phyloP scores from a whole-genome alignment of 257 asterid genomes.

The Cinchona pubescens region DNA sequence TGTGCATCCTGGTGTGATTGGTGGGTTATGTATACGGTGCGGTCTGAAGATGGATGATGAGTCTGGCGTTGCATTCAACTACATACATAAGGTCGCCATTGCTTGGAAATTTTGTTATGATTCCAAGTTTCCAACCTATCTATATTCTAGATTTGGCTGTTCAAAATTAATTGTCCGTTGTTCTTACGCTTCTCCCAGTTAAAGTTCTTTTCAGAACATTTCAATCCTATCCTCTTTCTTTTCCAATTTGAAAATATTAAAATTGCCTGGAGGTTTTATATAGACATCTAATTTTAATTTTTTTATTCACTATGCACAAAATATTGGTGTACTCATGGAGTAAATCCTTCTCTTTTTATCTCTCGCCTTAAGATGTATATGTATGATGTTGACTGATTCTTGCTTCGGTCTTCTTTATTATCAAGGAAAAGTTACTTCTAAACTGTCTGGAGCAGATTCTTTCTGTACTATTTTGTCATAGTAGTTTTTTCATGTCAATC shows the following conservation, averaged over 20 bases:
- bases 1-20: constrained; percentile 74
- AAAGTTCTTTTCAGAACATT: neutral
- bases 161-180: neutral
- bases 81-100: constrained; percentile 72
- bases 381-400: neutral
- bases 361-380: neutral
- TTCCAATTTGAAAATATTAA: neutral
- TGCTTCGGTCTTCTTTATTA: neutral
- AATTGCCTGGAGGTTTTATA: neutral
- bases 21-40: constrained; percentile 86
- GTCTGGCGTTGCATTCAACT: constrained; percentile 74
- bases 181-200: neutral
- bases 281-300: too few species aligned
- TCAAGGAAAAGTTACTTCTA: neutral
- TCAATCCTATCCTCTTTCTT: neutral
- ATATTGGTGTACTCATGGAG: neutral
- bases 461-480: neutral
- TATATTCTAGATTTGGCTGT: neutral
- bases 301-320: neutral
- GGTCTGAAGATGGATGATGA: constrained; percentile 65
- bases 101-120: neutral
- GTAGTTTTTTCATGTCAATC: neutral
- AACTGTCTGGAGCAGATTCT: neutral
- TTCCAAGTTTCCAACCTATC: too few species aligned
- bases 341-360: neutral